Percentiles rank a stretch among this genome's conserved stretches.
Conservation (phyloP, 1,284 basidiomycete species). For the Heterobasidion annosum region DNA sequence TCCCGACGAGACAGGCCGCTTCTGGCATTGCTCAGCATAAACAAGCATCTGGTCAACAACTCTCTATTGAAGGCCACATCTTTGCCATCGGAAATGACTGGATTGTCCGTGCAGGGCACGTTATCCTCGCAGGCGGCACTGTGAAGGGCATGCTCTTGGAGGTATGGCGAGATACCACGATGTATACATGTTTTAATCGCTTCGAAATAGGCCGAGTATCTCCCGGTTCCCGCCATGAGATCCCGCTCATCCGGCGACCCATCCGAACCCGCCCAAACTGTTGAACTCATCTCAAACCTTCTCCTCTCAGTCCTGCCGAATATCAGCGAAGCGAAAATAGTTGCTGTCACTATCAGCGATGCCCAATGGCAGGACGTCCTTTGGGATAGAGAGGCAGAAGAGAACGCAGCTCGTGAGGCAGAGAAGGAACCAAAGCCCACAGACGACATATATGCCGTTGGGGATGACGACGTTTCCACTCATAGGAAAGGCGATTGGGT, state of each 20-base stretch:
- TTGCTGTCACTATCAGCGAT: constrained; percentile 66
- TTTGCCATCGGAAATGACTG: constrained; percentile 71
- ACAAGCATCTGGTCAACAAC: constrained; percentile 48
- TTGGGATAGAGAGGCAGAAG: constrained; percentile 62
- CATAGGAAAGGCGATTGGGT: constrained; percentile 56
- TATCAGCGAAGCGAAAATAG: constrained; percentile 56
- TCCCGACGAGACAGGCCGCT: constrained; percentile 51
- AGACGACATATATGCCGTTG: constrained; percentile 43
- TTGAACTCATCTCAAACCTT: constrained; percentile 63
- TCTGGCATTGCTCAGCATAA: constrained; percentile 31
- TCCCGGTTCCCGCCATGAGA: constrained; percentile 59
- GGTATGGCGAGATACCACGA: constrained; percentile 28
- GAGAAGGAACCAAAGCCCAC: constrained; percentile 6
- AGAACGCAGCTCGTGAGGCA: constrained; percentile 19
- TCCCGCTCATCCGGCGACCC: constrained; percentile 13
- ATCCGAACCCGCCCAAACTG: constrained; percentile 37
- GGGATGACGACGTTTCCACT: constrained; percentile 39
- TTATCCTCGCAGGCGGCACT: constrained; percentile 59
- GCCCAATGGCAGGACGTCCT: constrained; percentile 71
- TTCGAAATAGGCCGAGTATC: constrained; percentile 56
- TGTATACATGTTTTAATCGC: no score
- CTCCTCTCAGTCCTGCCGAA: constrained; percentile 66
- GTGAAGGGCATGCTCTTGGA: constrained; percentile 74
- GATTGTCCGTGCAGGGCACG: constrained; percentile 72
- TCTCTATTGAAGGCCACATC: constrained; percentile 59